Conservation (phyloP, 495 filamentous ascomycete species). For the Penicillium salamii region DNA sequence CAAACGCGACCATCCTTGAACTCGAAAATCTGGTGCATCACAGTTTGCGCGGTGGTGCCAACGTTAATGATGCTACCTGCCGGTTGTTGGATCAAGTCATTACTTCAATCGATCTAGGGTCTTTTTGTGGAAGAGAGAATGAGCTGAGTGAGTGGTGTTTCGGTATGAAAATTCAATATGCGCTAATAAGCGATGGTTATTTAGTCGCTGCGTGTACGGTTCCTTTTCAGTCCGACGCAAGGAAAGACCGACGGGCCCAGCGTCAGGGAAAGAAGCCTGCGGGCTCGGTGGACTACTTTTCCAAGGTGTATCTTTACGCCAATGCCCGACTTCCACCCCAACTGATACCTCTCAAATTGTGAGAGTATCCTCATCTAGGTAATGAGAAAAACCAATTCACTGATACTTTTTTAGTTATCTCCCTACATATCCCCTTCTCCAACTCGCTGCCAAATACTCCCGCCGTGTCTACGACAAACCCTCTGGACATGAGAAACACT, state of each 20-base stretch:
- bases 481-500: slow-evolving; percentile 52
- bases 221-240: slow-evolving; percentile 11
- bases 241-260: slow-evolving; percentile 9
- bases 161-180: too few species aligned
- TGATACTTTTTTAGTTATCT: slow-evolving; percentile 50
- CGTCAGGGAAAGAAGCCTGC: slow-evolving; percentile 7
- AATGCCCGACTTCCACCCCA: slow-evolving; percentile 71
- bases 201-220: slow-evolving; percentile 27
- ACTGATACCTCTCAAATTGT: slow-evolving; percentile 64
- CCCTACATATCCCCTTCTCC: slow-evolving; percentile 67
- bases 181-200: neutral
- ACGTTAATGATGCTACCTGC: slow-evolving; percentile 40
- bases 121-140: slow-evolving; percentile 58
- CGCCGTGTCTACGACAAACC: slow-evolving; percentile 67
- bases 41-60: slow-evolving; percentile 15
- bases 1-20: slow-evolving; percentile 19
- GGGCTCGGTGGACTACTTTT: slow-evolving; percentile 53
- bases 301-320: slow-evolving; percentile 74
- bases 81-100: slow-evolving; percentile 58
- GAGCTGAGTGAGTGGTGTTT: slow-evolving; percentile 55
- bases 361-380: slow-evolving; percentile 14
- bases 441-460: slow-evolving; percentile 72
- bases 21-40: slow-evolving; percentile 13
- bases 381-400: neutral
- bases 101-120: slow-evolving; percentile 67